A percentile compares a stretch with the other conserved stretches of the same genome.
Evolutionary conservation across 2,329 filamentous ascomycete genomes (phyloP).

Genomic region (Passalora sequoiae): DNA sequence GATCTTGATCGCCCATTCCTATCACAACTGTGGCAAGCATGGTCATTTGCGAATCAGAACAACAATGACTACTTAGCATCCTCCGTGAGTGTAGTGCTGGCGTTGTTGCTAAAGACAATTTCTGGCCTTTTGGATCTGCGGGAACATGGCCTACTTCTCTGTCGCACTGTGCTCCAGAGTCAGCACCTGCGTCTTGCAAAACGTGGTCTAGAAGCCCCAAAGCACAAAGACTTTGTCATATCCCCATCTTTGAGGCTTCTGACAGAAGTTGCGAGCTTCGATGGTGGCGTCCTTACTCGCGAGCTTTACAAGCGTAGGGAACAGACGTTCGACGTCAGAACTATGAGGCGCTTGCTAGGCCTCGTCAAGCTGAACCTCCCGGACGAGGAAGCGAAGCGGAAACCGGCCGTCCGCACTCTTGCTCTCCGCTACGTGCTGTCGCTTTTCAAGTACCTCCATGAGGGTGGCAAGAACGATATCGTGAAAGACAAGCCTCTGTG

Average conservation of each 20-base stretch:
- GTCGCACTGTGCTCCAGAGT: constrained; percentile 74
- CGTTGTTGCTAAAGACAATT: constrained; percentile 72
- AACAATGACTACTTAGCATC: constrained; percentile 79
- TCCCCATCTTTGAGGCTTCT: constrained; percentile 82
- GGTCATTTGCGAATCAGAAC: constrained; percentile 74
- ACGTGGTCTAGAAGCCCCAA: constrained; percentile 71
- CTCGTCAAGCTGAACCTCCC: constrained; percentile 52
- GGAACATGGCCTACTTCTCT: constrained; percentile 69
- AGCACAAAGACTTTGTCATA: constrained; percentile 80
- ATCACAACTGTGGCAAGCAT: constrained; percentile 76
- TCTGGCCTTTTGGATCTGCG: constrained; percentile 69
- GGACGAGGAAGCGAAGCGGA: constrained; percentile 57
- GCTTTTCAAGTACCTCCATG: constrained; percentile 70
- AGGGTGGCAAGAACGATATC: constrained; percentile 74
- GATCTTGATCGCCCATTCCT: constrained; percentile 63
- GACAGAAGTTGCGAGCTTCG: constrained; percentile 77
- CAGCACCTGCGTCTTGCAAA: constrained; percentile 75
- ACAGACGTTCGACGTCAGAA: constrained; percentile 65
- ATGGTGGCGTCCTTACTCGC: constrained; percentile 75
- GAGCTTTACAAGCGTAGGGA: constrained; percentile 68
- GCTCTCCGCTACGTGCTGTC: constrained; percentile 76
- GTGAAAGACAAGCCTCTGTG: constrained; percentile 68
- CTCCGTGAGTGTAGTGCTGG: constrained; percentile 72
- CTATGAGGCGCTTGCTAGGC: constrained; percentile 73
- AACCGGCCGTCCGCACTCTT: constrained; percentile 76